Conservation (phyloP, 148 eudicot genomes). For the Spergularia bocconei region DNA sequence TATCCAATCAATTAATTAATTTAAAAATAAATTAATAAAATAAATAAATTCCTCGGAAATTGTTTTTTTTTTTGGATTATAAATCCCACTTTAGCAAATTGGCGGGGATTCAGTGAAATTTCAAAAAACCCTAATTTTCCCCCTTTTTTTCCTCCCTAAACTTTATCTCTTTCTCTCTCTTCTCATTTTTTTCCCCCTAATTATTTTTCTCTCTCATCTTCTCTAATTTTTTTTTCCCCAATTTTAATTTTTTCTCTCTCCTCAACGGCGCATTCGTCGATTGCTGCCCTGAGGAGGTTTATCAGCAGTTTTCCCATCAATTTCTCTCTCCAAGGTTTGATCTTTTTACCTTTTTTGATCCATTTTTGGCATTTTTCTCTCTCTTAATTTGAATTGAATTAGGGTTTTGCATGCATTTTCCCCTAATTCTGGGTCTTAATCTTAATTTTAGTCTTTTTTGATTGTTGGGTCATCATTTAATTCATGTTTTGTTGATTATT, state of each 20-base stretch:
- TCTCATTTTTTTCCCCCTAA: neutral
- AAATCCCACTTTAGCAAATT: no score
- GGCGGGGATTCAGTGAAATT: no score
- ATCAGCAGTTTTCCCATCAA: neutral
- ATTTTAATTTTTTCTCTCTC: neutral
- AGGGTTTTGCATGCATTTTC: constrained; percentile 9
- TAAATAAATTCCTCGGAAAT: no score
- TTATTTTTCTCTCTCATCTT: neutral
- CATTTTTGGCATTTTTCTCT: neutral
- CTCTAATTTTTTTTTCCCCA: neutral
- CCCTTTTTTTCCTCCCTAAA: no score
- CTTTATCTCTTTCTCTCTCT: no score
- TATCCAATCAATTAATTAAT: no score
- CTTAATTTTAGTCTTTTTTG: neutral
- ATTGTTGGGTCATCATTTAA: neutral
- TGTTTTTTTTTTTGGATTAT: no score
- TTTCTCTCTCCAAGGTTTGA: constrained; percentile 21
- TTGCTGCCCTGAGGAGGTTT: neutral
- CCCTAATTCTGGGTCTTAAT: neutral
- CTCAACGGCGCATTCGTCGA: constrained; percentile 16
- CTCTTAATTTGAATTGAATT: neutral
- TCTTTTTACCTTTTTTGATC: neutral
- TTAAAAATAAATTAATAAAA: no score
- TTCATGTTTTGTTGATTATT: neutral
- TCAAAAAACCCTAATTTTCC: no score